Evolutionary conservation across 352 stramenopile species (phyloP).

Genomic region (Phytophthora macrochlamydospora): DNA sequence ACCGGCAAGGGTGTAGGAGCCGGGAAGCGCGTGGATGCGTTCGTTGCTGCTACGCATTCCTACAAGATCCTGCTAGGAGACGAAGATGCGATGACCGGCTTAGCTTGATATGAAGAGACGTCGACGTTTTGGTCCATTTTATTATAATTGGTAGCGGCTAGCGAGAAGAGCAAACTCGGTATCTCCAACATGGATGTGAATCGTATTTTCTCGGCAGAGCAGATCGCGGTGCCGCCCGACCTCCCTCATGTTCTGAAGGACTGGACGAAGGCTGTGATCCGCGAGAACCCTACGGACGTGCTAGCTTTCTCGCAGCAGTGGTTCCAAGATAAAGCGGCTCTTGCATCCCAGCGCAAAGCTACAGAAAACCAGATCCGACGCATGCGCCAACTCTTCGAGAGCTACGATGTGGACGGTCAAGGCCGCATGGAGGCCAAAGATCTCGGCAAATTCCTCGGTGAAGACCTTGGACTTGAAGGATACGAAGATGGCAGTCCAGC

Average conservation of each 20-base stretch:
- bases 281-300: slow-evolving; percentile 75
- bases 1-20: slow-evolving; percentile 15
- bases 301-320: slow-evolving; percentile 84
- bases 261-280: slow-evolving; percentile 91
- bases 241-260: slow-evolving; percentile 89
- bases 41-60: slow-evolving; percentile 77
- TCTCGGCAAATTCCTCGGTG: slow-evolving; percentile 63
- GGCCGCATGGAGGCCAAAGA: slow-evolving; percentile 83
- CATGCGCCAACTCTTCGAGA: slow-evolving; percentile 78
- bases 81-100: slow-evolving; percentile 35
- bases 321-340: slow-evolving; percentile 81
- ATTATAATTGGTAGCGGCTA: neutral
- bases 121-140: neutral
- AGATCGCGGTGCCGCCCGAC: slow-evolving; percentile 90
- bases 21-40: slow-evolving; percentile 70
- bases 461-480: slow-evolving; percentile 65
- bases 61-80: slow-evolving; percentile 76
- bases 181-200: slow-evolving; percentile 85
- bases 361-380: slow-evolving; percentile 65
- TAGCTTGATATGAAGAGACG: neutral
- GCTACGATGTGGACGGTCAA: slow-evolving; percentile 82
- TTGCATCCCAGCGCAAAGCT: slow-evolving; percentile 68
- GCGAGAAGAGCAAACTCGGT: neutral
- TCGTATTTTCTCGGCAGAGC: slow-evolving; percentile 92
- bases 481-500: slow-evolving; percentile 51